Conservation (phyloP, 2,329 filamentous ascomycete species). For the Blastomyces parvus region DNA sequence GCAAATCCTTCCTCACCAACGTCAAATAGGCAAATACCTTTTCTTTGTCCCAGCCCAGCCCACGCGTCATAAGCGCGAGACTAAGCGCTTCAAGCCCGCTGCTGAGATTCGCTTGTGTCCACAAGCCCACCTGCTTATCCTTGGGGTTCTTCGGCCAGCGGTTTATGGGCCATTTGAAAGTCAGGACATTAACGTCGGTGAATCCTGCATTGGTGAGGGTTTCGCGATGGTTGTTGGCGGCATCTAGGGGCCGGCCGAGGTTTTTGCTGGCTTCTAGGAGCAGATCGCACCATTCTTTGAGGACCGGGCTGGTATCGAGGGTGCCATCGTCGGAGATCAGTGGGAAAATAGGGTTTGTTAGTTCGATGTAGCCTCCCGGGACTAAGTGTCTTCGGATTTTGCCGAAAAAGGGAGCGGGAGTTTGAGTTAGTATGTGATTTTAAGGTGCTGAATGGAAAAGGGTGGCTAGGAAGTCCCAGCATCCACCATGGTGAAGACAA, state of each 20-base stretch:
- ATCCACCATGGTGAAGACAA: neutral
- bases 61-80: conserved; percentile 17
- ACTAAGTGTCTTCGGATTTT: conserved; percentile 24
- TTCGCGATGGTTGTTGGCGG: conserved; percentile 11
- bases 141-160: conserved; percentile 16
- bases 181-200: conserved; percentile 1
- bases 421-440: neutral
- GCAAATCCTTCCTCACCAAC: conserved; percentile 17
- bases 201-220: conserved; percentile 5
- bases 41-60: conserved; percentile 16
- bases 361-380: conserved; percentile 37
- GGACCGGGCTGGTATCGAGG: conserved; percentile 16
- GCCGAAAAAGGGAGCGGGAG: neutral
- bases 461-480: neutral
- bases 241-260: conserved; percentile 16
- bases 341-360: conserved; percentile 30
- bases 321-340: conserved; percentile 22
- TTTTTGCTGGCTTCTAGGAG: conserved; percentile 16
- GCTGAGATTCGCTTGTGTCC: conserved; percentile 16
- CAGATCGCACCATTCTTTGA: conserved; percentile 20
- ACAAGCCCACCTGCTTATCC: conserved; percentile 13
- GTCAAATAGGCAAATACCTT: conserved; percentile 17
- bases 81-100: conserved; percentile 17
- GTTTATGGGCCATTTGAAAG: conserved; percentile 18
- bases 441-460: neutral